phyloP scores from a whole-genome alignment of 306 rosid genomes.

The Begonia fuchsioides region DNA sequence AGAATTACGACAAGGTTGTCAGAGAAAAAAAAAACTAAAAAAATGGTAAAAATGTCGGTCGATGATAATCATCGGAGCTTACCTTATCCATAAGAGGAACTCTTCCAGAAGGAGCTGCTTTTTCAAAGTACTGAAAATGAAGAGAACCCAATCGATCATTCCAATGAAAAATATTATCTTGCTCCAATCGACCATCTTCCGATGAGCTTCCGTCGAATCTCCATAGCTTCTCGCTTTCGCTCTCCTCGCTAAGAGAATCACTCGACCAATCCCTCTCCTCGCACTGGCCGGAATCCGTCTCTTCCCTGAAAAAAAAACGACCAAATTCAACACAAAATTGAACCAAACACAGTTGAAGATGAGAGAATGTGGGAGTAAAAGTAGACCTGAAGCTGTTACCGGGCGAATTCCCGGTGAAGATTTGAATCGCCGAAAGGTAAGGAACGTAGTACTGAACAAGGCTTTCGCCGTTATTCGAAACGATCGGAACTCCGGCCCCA shows the following conservation, averaged over 20 bases:
- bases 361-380: background rate
- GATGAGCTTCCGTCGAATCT: constrained; percentile 79
- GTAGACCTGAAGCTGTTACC: constrained; percentile 38
- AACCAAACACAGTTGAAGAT: background rate
- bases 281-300: constrained; percentile 40
- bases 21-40: background rate
- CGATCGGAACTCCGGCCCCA: constrained; percentile 82
- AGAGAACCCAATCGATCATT: constrained; percentile 68
- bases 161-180: constrained; percentile 30
- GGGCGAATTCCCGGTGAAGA: constrained; percentile 56
- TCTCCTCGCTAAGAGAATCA: constrained; percentile 67
- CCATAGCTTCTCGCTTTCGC: constrained; percentile 73
- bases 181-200: constrained; percentile 65
- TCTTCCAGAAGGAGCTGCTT: constrained; percentile 86
- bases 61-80: background rate
- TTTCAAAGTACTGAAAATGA: constrained; percentile 77
- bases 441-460: constrained; percentile 96
- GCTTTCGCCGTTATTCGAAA: constrained; percentile 47
- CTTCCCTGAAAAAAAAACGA: constrained; percentile 9
- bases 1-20: background rate
- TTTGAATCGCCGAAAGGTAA: constrained; percentile 90
- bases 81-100: constrained; percentile 99
- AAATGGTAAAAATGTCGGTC: background rate
- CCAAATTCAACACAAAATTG: background rate
- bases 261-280: constrained; percentile 73